A percentile compares a stretch with the other conserved stretches of the same genome.
Evolutionary conservation across 2,329 filamentous ascomycete species (phyloP).

Genomic region (Emergomyces orientalis): DNA sequence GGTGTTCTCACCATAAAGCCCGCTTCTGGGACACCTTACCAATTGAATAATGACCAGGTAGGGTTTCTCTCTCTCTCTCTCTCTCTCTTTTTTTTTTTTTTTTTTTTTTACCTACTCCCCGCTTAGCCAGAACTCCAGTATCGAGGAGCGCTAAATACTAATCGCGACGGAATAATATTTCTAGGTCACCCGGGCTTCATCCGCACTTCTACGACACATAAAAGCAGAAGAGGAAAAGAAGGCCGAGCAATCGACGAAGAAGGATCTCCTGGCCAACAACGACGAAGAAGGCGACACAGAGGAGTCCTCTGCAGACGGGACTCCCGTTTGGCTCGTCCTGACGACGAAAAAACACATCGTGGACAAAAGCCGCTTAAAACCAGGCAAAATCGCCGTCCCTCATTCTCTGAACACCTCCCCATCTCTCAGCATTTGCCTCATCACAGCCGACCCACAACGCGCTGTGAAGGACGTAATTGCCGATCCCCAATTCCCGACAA

Average conservation of each 20-base stretch:
- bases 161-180: constrained; percentile 12
- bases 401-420: constrained; percentile 62
- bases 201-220: constrained; percentile 50
- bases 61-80: background rate
- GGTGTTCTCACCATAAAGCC: constrained; percentile 33
- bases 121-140: background rate
- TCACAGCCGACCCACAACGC: constrained; percentile 73
- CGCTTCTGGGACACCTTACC: constrained; percentile 38
- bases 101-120: background rate
- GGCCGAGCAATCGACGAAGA: constrained; percentile 42
- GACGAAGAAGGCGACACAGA: constrained; percentile 38
- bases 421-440: constrained; percentile 68
- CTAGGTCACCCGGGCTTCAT: constrained; percentile 51
- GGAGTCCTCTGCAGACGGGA: constrained; percentile 37
- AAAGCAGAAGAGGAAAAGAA: constrained; percentile 42
- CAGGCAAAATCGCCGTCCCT: constrained; percentile 69
- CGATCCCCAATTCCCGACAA: constrained; percentile 59
- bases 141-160: background rate
- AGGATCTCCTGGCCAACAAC: constrained; percentile 44
- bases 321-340: constrained; percentile 52
- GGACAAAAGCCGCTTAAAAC: constrained; percentile 72
- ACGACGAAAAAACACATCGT: constrained; percentile 58
- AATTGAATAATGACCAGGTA: constrained; percentile 41
- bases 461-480: constrained; percentile 83
- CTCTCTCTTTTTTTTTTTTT: background rate